Percentiles rank a stretch among this genome's conserved stretches.
Evolutionary conservation across 2,329 filamentous ascomycete genomes (phyloP).

Genomic region (Arthrinium puccinioides): DNA sequence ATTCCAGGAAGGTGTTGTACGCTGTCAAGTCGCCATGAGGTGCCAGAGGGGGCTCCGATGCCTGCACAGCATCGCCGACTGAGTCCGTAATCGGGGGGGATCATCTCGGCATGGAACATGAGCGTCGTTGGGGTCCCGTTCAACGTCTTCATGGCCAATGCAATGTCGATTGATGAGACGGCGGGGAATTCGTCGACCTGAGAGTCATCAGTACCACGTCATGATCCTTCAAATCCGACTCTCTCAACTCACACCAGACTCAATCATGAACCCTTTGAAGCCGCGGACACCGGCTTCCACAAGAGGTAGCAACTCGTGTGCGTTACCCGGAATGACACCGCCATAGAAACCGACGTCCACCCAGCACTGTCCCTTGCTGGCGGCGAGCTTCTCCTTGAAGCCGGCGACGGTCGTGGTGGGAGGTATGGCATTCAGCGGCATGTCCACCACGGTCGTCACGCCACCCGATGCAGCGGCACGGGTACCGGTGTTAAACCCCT

Average conservation of each 20-base stretch:
- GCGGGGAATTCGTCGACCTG: constrained; percentile 94
- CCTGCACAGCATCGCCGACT: constrained; percentile 69
- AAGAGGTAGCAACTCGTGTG: constrained; percentile 67
- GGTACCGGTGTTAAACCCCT: constrained; percentile 93
- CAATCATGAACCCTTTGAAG: constrained; percentile 97
- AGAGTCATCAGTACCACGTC: constrained; percentile 3
- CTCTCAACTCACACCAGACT: constrained; percentile 74
- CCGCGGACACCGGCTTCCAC: constrained; percentile 83
- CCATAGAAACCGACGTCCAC: constrained; percentile 99
- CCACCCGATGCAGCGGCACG: constrained; percentile 90
- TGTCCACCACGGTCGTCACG: constrained; percentile 94
- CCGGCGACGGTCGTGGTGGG: constrained; percentile 85
- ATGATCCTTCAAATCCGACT: neutral
- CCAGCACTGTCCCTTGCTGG: constrained; percentile 86
- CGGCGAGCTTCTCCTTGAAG: constrained; percentile 77
- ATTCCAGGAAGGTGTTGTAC: constrained; percentile 88
- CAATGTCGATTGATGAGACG: constrained; percentile 72
- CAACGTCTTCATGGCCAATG: constrained; percentile 71
- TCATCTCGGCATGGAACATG: constrained; percentile 99
- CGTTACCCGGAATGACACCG: constrained; percentile 87
- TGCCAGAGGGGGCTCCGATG: constrained; percentile 59
- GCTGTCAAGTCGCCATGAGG: constrained; percentile 66
- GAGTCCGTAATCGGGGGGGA: constrained; percentile 78
- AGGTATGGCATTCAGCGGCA: constrained; percentile 95
- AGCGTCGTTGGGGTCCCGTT: constrained; percentile 79